Evolutionary conservation across 2,329 filamentous ascomycete species (phyloP), one percentile per base, ranked within the genome.

Genomic region (Monilinia aucupariae): DNA sequence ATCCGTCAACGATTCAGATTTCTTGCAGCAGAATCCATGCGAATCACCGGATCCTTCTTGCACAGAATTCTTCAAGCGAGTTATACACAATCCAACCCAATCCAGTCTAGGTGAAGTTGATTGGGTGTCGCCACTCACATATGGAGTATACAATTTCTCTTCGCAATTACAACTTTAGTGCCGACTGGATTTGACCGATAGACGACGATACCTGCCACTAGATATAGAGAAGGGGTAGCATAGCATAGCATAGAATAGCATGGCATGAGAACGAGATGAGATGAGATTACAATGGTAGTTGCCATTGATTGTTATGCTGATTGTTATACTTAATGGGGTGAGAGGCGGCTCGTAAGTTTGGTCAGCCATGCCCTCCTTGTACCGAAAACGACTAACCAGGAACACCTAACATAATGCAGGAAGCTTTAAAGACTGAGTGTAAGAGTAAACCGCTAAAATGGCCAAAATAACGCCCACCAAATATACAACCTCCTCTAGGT

Each of bases 271-370:
- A 22, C 25, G 34, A 51, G 34, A 27, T 58, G 34, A 51, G 34
- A 27, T 58, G 45, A 50, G 9, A 34, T 48, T 32, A 10, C 25
- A 58, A 50, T 50, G 43, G 25, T 58, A 45, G 58, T 43, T 62
- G 45, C n/a, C 39, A 62, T 62, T 62, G 48, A 41, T 62, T 62
- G 52, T 32, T 50, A 62, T 43, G n/a, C 3, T 27, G 47, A 30
- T 61, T 61, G 50, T 30, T 50, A 62, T 43, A 15, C 4, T 30
- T 27, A 39, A 43, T 41, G 34, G 25, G 32, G n/a, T 50, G 52
- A 58, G 41, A 25, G 43, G 58, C 32, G 32, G 60, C 60, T 62
- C 60, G 60, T 62, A 62, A 62, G 60, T 52, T 49, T 43, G 52
- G 34, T 58, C 60, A 56, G 34, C 27, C 50, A 50, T 62, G 53